Evolutionary conservation across 1,284 basidiomycete genomes (phyloP).

Genomic region (Agroathelia rolfsii): DNA sequence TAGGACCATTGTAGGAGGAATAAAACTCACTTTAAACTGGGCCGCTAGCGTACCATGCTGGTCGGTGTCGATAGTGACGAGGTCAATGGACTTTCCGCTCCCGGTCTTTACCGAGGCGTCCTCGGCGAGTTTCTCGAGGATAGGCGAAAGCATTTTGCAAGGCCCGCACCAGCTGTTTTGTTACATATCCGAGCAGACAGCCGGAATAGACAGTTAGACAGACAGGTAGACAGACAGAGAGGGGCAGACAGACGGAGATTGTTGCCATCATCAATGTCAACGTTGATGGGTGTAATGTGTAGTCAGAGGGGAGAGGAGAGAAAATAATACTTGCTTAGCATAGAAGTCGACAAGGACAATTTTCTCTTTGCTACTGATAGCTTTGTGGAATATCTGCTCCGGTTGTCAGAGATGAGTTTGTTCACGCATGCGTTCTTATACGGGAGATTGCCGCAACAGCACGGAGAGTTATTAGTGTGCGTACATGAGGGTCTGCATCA

Average conservation of each 20-base stretch:
- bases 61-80: constrained; percentile 62
- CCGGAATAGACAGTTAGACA: constrained; percentile 1
- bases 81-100: constrained; percentile 48
- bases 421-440: not conserved
- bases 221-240: too few species aligned
- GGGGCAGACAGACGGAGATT: not conserved
- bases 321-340: constrained; percentile 47
- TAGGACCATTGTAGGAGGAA: not conserved
- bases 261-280: not conserved
- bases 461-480: not conserved
- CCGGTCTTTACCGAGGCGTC: constrained; percentile 36
- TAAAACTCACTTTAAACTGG: constrained; percentile 35
- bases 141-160: constrained; percentile 58
- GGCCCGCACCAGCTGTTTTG: constrained; percentile 60
- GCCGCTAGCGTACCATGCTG: constrained; percentile 37
- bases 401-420: too few species aligned
- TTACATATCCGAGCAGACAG: constrained; percentile 8
- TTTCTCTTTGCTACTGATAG: constrained; percentile 31
- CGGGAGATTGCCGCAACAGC: not conserved
- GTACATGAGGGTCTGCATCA: constrained; percentile 24
- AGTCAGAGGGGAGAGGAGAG: not conserved
- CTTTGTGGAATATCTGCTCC: constrained; percentile 45
- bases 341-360: constrained; percentile 68
- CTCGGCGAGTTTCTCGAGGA: constrained; percentile 43
- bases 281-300: not conserved